Evolutionary conservation across 2,329 filamentous ascomycete genomes (phyloP).

Genomic region (Stromatinia cepivora): DNA sequence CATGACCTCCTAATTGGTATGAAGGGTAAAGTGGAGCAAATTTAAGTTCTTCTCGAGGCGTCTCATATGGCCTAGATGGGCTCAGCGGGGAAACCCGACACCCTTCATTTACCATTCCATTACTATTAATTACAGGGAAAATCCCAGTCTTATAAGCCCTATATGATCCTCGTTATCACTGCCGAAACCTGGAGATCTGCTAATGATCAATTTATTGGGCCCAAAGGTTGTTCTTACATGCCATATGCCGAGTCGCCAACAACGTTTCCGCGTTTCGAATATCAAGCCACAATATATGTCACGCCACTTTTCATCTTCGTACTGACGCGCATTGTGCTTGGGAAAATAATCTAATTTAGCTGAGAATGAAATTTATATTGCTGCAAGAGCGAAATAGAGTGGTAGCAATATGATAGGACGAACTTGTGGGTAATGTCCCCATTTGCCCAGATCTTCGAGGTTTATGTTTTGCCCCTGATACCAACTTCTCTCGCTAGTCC

Average conservation of each 20-base stretch:
- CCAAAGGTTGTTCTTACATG: background rate
- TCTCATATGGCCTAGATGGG: conserved; percentile 11
- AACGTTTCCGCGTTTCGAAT: background rate
- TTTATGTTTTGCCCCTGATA: background rate
- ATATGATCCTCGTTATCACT: conserved; percentile 1
- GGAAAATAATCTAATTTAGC: background rate
- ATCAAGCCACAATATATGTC: conserved; percentile 4
- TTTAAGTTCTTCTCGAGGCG: background rate
- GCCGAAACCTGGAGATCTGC: conserved; percentile 8
- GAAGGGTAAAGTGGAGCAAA: background rate
- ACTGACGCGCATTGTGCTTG: conserved; percentile 8
- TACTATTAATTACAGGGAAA: background rate
- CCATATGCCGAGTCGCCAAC: conserved; percentile 1
- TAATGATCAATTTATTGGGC: background rate
- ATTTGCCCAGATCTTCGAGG: background rate
- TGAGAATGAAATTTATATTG: background rate
- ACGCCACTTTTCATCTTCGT: background rate
- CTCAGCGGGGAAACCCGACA: background rate
- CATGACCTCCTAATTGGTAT: background rate
- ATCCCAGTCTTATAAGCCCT: background rate
- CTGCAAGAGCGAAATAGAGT: background rate
- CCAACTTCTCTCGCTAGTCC: background rate
- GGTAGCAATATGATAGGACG: background rate
- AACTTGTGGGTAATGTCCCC: background rate
- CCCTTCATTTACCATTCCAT: background rate